Percentiles rank a stretch among this genome's conserved stretches.
Conservation (phyloP, 306 rosid species). For the Lagenaria siceraria region DNA sequence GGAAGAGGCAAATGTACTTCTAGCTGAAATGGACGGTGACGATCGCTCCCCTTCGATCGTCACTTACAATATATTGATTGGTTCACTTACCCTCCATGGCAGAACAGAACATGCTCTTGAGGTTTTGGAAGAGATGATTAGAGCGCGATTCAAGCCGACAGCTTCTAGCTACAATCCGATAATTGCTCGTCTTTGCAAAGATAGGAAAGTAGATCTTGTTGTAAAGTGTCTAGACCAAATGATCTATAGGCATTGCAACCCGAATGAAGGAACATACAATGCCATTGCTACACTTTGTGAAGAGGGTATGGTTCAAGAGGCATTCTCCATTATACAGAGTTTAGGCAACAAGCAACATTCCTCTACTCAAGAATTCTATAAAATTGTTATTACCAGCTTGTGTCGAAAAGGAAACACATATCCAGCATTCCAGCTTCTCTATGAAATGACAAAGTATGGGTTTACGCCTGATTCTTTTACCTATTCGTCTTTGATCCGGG, state of each 20-base stretch:
- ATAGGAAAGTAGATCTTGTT: conserved; percentile 54
- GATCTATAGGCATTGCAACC: conserved; percentile 39
- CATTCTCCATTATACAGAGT: conserved; percentile 56
- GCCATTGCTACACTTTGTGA: conserved; percentile 72
- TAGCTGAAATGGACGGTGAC: conserved; percentile 65
- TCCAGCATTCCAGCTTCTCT: conserved; percentile 71
- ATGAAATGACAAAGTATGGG: conserved; percentile 69
- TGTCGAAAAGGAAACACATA: conserved; percentile 84
- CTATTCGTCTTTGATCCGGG: conserved; percentile 75
- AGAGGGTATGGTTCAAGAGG: conserved; percentile 53
- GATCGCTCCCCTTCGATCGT: conserved; percentile 46
- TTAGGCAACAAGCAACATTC: conserved; percentile 39
- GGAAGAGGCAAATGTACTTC: conserved; percentile 68
- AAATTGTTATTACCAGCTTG: conserved; percentile 44
- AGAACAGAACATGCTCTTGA: conserved; percentile 62
- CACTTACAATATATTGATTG: conserved; percentile 69
- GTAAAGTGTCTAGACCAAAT: conserved; percentile 60
- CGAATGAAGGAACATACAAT: conserved; percentile 68
- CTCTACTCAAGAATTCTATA: conserved; percentile 47
- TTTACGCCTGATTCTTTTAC: conserved; percentile 72
- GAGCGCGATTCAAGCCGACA: conserved; percentile 43
- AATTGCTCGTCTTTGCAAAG: conserved; percentile 50
- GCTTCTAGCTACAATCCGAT: conserved; percentile 87
- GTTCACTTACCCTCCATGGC: conserved; percentile 65
- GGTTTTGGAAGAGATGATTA: conserved; percentile 67